Base-by-base conservation (phyloP, 2,329 filamentous ascomycete species). In the Alternaria triticimaculans region DNA sequence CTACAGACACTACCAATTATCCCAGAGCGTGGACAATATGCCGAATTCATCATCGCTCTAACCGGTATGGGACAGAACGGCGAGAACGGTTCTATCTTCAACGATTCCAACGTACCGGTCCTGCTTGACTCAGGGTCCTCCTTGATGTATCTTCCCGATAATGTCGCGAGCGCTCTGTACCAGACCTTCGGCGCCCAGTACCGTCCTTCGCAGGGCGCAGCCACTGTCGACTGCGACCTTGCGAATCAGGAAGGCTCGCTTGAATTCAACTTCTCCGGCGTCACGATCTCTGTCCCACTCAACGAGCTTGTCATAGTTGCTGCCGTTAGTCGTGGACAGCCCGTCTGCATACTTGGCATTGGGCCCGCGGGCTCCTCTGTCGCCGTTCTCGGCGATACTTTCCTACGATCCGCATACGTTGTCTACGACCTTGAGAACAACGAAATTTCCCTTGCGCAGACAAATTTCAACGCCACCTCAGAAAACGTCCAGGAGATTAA, bases 121-220 rank as follows among this genome's bases (percentile, higher is more conserved):
- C 84, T 94, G 5, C 85, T 94, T 37, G 92, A 94, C 79, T 92
- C 90, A 1, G 92, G 92, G 41, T 91, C 89, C n/a, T 92, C 89
- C 4, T 82, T 92, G 64, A 90, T 86, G 68, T 92, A 92, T 73
- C 81, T 94, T 0, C 92, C 92, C 1, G 83, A 87, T 62, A 84
- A 87, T 55, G 78, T 93, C 48, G 86, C 86, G 5, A 66, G 76
- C 6, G 69, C 68, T 6, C 79, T 85, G 55, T 85, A 82, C 78
- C 62, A 71, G 26, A 68, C 76, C 18, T 79, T 80, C 67, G 74
- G 78, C 58, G 83, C 83, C 5, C 68, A 74, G 18, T 85, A 84
- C 75, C 78, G 82, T 68, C 62, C 71, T 0, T 59, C 68, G 4
- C 76, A 82, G 66, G 80, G 80, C 28, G 80, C 80, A 7, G 87